These are phyloP conservation scores for Ceratopteris richardii DNA, from an alignment of 75 land plant genomes.

Conservation along the genomic window DNA sequence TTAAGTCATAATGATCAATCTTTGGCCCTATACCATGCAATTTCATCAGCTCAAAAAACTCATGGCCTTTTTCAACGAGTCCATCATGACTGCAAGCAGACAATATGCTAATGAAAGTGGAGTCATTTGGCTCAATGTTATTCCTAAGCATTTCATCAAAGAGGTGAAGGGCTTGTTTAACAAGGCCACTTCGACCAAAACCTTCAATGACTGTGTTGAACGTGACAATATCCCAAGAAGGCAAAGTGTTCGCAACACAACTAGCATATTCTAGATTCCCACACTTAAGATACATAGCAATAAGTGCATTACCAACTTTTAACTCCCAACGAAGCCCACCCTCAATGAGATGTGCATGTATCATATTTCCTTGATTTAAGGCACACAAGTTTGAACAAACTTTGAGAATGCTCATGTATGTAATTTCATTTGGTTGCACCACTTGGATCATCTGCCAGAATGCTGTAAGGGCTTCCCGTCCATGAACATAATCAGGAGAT, in stretches of 20 bases:
- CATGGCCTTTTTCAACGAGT: conserved; percentile 41
- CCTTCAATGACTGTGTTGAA: conserved; percentile 58
- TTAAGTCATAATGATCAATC: conserved; percentile 49
- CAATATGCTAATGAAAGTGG: conserved; percentile 48
- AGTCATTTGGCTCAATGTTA: conserved; percentile 29
- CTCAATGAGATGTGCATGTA: conserved; percentile 17
- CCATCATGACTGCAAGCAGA: conserved; percentile 72
- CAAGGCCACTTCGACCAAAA: conserved; percentile 49
- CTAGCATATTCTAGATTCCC: conserved; percentile 9
- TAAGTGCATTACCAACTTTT: conserved; percentile 15
- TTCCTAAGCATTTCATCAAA: conserved; percentile 38
- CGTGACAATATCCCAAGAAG: too few species aligned
- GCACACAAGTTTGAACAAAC: conserved; percentile 17
- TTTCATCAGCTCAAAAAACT: conserved; percentile 37
- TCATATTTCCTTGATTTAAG: conserved; percentile 16
- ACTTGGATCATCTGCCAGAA: conserved; percentile 2
- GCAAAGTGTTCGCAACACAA: too few species aligned
- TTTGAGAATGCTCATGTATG: conserved; percentile 14
- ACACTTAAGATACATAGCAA: conserved; percentile 27
- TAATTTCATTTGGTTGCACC: conserved; percentile 7
- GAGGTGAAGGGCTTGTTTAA: conserved; percentile 23
- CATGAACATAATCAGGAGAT: too few species aligned
- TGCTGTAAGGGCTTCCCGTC: too few species aligned
- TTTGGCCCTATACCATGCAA: conserved; percentile 37
- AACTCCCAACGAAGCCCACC: conserved; percentile 14